Percentiles rank a stretch among this genome's conserved stretches.
Conservation (phyloP, 2,329 filamentous ascomycete species). For the Claviceps paspali region DNA sequence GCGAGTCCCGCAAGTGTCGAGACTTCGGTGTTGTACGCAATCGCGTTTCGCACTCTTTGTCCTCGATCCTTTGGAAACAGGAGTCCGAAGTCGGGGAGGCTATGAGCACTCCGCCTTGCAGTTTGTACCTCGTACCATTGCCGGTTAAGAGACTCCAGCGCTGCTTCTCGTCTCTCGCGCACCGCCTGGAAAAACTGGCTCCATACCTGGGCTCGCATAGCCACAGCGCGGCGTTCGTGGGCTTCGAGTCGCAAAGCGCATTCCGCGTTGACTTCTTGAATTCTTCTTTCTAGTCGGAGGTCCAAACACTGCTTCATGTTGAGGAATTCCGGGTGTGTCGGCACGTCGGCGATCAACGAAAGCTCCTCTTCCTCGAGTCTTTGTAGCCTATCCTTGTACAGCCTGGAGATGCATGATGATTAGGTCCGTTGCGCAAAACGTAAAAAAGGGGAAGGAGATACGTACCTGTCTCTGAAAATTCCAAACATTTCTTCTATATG, state of each 20-base stretch:
- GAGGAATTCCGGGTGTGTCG: constrained; percentile 82
- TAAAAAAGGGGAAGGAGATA: constrained; percentile 4
- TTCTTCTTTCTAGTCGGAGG: constrained; percentile 64
- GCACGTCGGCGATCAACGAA: constrained; percentile 41
- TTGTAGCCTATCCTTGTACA: constrained; percentile 78
- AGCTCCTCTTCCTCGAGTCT: constrained; percentile 59
- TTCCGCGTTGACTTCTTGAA: constrained; percentile 60
- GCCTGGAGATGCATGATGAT: constrained; percentile 36
- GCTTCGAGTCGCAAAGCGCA: constrained; percentile 59
- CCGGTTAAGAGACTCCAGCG: constrained; percentile 67
- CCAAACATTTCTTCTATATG: constrained; percentile 81
- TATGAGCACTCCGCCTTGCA: constrained; percentile 67
- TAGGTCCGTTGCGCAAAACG: not conserved
- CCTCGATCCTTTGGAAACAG: constrained; percentile 63
- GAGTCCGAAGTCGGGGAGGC: constrained; percentile 67
- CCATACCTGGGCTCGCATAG: constrained; percentile 72
- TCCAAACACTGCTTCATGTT: constrained; percentile 82
- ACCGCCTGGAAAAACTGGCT: constrained; percentile 81
- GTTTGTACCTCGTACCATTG: constrained; percentile 89
- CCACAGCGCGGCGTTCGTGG: constrained; percentile 59
- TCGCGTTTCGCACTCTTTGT: constrained; percentile 69
- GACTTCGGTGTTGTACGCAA: constrained; percentile 89
- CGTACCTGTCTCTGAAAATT: constrained; percentile 63
- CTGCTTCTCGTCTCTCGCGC: constrained; percentile 66
- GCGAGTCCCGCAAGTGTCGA: constrained; percentile 80